Conservation (phyloP, 176 grass and related monocot genomes). For the Aechmea fasciata region DNA sequence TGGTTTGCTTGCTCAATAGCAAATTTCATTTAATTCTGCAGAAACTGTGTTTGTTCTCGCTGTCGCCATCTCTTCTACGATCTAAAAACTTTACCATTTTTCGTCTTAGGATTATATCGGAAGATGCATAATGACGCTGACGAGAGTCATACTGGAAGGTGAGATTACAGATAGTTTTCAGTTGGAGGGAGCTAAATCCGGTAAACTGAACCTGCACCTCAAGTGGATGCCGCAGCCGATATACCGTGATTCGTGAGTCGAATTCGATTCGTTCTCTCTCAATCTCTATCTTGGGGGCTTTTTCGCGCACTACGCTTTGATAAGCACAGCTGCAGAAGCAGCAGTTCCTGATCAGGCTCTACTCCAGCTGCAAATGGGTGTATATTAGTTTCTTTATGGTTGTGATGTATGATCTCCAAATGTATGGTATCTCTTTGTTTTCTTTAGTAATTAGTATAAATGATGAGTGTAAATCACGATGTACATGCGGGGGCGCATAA, state of each 20-base stretch:
- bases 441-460: neutral
- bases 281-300: neutral
- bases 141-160: conserved; percentile 70
- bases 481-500: neutral
- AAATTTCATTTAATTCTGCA: neutral
- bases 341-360: neutral
- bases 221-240: conserved; percentile 87
- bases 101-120: conserved; percentile 67
- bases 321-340: neutral
- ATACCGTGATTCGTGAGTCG: conserved; percentile 48
- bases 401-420: neutral
- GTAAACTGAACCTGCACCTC: conserved; percentile 74
- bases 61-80: neutral
- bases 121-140: conserved; percentile 95
- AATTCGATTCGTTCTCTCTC: neutral
- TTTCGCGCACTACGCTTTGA: neutral
- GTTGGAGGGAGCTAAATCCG: conserved; percentile 91
- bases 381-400: neutral
- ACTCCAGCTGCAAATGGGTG: neutral
- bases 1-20: neutral
- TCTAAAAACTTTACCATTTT: conserved; percentile 9
- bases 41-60: neutral
- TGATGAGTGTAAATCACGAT: neutral
- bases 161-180: conserved; percentile 65
- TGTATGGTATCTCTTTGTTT: neutral